phyloP scores from a whole-genome alignment of 345 rosid species.

The Atalantia buxifolia region DNA sequence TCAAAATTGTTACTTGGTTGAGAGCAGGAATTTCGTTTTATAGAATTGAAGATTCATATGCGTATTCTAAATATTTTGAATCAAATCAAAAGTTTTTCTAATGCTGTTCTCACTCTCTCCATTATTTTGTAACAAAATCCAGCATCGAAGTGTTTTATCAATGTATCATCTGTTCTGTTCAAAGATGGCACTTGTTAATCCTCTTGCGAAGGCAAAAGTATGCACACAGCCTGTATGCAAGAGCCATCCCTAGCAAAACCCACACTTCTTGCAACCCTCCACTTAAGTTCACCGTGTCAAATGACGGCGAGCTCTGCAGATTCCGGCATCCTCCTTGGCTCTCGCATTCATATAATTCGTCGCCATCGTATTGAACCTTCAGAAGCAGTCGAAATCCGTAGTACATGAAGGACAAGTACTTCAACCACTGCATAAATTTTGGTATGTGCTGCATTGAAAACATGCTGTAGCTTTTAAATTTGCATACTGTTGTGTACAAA shows the following conservation, averaged over 20 bases:
- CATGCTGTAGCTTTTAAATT: background rate
- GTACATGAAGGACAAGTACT: constrained; percentile 76
- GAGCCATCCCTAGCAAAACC: constrained; percentile 79
- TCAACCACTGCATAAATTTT: constrained; percentile 69
- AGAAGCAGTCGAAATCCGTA: constrained; percentile 84
- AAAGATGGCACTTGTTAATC: constrained; percentile 59
- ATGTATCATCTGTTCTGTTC: constrained; percentile 10
- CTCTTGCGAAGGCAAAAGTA: constrained; percentile 69
- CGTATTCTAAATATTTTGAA: background rate
- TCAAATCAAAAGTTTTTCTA: background rate
- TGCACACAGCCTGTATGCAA: constrained; percentile 61
- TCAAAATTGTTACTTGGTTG: no score
- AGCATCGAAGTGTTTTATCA: background rate
- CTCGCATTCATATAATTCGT: constrained; percentile 65
- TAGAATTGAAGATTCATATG: no score
- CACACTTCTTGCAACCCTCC: constrained; percentile 92
- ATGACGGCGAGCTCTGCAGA: constrained; percentile 75
- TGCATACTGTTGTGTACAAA: background rate
- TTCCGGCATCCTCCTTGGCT: constrained; percentile 73
- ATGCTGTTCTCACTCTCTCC: background rate
- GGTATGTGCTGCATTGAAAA: constrained; percentile 74
- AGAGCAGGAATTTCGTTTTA: no score
- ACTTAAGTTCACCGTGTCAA: constrained; percentile 65
- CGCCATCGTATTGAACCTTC: constrained; percentile 79
- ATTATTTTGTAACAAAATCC: background rate